These are phyloP conservation scores for Trametes gibbosa DNA, from an alignment of 768 basidiomycete species.

Conservation along the genomic window DNA sequence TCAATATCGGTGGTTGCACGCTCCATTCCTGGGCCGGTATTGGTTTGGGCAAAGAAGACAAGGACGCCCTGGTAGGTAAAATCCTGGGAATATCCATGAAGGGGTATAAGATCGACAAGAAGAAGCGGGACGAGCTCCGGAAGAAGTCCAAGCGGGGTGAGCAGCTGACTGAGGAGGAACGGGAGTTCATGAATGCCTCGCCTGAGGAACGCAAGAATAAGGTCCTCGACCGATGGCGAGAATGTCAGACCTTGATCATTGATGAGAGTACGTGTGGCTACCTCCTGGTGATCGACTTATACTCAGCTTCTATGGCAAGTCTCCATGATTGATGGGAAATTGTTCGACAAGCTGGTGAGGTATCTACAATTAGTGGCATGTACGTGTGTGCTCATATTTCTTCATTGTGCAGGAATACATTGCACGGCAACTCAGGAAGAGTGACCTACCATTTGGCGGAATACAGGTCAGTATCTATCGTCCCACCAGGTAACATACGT, in stretches of 20 bases:
- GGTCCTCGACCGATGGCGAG: conserved; percentile 60
- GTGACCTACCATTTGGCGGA: conserved; percentile 70
- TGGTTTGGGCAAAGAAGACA: conserved; percentile 62
- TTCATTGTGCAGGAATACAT: conserved; percentile 55
- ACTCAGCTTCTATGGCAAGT: too few species aligned
- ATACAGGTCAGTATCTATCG: conserved; percentile 58
- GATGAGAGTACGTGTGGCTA: conserved; percentile 63
- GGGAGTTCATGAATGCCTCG: background rate
- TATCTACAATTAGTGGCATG: background rate
- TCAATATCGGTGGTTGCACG: conserved; percentile 80
- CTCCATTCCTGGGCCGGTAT: conserved; percentile 80
- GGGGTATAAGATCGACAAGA: conserved; percentile 6
- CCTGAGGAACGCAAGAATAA: conserved; percentile 1
- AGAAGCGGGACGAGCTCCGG: background rate
- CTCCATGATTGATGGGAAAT: conserved; percentile 80
- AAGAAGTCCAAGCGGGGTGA: background rate
- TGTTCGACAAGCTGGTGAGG: conserved; percentile 79
- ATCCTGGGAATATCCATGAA: conserved; percentile 39
- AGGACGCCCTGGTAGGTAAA: conserved; percentile 52
- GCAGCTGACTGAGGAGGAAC: background rate
- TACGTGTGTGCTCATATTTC: background rate
- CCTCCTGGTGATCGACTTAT: too few species aligned
- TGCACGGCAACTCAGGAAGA: conserved; percentile 54
- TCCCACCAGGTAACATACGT: background rate
- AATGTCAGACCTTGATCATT: conserved; percentile 66